These are phyloP conservation scores for Geotrichum cucujoidarum DNA, from an alignment of 1,139 yeast genomes.

Conservation along the genomic window DNA sequence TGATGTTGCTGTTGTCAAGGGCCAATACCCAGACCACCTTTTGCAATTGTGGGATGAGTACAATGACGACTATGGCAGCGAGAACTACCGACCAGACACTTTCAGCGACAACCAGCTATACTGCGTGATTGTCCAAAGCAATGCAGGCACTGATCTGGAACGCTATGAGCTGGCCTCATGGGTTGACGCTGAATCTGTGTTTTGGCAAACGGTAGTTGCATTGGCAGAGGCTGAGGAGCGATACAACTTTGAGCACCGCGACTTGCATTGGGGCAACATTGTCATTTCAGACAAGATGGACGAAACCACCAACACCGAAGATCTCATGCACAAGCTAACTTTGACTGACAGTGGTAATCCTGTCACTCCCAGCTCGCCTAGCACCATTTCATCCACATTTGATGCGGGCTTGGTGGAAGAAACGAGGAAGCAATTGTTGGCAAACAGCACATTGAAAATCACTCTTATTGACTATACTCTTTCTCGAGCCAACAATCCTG, in stretches of 20 bases:
- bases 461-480: slow-evolving; percentile 55
- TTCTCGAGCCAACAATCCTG: slow-evolving; percentile 42
- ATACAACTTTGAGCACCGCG: slow-evolving; percentile 60
- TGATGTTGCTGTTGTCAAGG: slow-evolving; percentile 46
- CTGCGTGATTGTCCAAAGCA: slow-evolving; percentile 44
- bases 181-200: slow-evolving; percentile 50
- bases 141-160: slow-evolving; percentile 48
- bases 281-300: slow-evolving; percentile 29
- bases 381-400: background rate
- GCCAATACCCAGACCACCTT: slow-evolving; percentile 42
- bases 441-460: slow-evolving; percentile 34
- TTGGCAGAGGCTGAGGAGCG: slow-evolving; percentile 48
- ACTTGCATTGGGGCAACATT: slow-evolving; percentile 59
- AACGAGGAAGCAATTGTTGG: slow-evolving; percentile 18
- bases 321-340: slow-evolving; percentile 3
- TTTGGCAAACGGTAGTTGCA: slow-evolving; percentile 47
- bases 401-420: slow-evolving; percentile 8
- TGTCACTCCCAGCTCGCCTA: background rate
- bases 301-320: slow-evolving; percentile 5
- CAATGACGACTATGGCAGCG: slow-evolving; percentile 31
- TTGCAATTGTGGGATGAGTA: slow-evolving; percentile 45
- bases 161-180: slow-evolving; percentile 44
- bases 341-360: slow-evolving; percentile 6
- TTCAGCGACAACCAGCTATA: slow-evolving; percentile 40
- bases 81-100: slow-evolving; percentile 38